Base-by-base conservation (phyloP, 2,329 filamentous ascomycete genomes). In the Pseudogymnoascus sp. region DNA sequence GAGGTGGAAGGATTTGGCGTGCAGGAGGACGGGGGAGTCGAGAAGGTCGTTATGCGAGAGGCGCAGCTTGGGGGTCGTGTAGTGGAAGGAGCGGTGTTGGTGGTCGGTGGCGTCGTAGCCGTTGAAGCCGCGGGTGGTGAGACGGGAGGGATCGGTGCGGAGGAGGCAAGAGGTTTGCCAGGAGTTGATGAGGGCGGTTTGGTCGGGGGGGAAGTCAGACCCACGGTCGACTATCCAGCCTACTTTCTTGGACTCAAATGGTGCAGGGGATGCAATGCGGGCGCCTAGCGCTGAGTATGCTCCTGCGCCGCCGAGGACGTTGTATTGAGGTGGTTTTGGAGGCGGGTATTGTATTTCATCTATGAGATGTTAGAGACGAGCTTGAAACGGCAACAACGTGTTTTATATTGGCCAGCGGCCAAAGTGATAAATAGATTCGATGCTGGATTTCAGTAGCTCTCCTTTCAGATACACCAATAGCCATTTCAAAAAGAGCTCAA, bases 141-240 rank as follows among this genome's bases (percentile, higher is more conserved):
- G 79, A 23, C 90, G 85, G 6, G 81, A 74, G 1, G 80, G 78
- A 61, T 89, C 86, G 59, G 84, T 77, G 61, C 92, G 84, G 66
- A 94, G 77, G 14, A 91, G 71, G 19, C 84, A 89, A 5, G 84
- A 83, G 1, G 92, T 96, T 14, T 85, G 76, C 92, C 94, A 97
- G 45, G 83, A 81, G 12, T 81, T 76, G 67, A 99, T 86, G 45
- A 83, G 78, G 2, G 80, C 72, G 58, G 82, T 81, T 61, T 96
- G 79, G 11, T 82, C 76, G 0, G 78, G 66, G 0, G 93, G 92
- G 68, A 97, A 97, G 75, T 97, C 94, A 14, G 84, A 88, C 31
- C 94, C 94, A 69, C 86, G 84, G 74, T 99, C 93, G 45, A 97
- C 85, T 65, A 97, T 87, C 92, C 92, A 97, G 66, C 91, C 91